Base-by-base conservation (phyloP, 2,329 filamentous ascomycete species). In the Pyrenochaeta sp. region DNA sequence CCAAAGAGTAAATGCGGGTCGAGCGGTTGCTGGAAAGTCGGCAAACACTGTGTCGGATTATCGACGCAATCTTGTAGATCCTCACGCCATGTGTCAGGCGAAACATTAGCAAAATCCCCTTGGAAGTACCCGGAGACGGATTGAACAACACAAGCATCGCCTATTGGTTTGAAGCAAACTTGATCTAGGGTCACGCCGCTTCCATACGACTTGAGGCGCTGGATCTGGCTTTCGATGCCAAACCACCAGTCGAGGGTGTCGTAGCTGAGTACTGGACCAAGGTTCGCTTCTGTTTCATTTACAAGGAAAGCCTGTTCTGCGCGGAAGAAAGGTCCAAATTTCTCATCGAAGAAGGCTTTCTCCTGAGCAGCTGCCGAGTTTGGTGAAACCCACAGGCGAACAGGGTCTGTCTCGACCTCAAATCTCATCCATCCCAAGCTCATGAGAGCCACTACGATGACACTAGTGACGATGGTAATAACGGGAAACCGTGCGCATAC, bases 221-320 rank as follows among this genome's bases (percentile, higher is more conserved):
- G 83, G 31, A 98, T 86, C 43, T 88, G 87, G 63, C 87, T 85
- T 73, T 99, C 95, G 1, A 98, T 88, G 56, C 88, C 90, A 70
- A 95, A 91, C 95, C 94, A 98, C 95, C 95, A 99, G 21, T 83
- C 80, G 9, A 99, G 81, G 0, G 90, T 97, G 7, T 97, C 91
- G 63, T 96, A 95, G 74, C 86, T 92, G 51, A 99, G 78, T 1
- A 98, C 92, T 0, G 92, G 90, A 0, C 90, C 87, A 2, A 87
- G 83, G 0, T 85, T 85, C 2, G 82, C 81, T 0, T 83, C 74
- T 0, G 87, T 92, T 63, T 97, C 93, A 60, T 98, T 99, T 57
- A 98, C 92, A 12, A 99, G 76, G 74, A 99, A 99, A 0, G 88
- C 86, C 77, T 99, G 95, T 74, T 99, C 91, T 0, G 93, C 90